Conservation (phyloP, 768 basidiomycete species). For the Chlorophyllum brunneum region DNA sequence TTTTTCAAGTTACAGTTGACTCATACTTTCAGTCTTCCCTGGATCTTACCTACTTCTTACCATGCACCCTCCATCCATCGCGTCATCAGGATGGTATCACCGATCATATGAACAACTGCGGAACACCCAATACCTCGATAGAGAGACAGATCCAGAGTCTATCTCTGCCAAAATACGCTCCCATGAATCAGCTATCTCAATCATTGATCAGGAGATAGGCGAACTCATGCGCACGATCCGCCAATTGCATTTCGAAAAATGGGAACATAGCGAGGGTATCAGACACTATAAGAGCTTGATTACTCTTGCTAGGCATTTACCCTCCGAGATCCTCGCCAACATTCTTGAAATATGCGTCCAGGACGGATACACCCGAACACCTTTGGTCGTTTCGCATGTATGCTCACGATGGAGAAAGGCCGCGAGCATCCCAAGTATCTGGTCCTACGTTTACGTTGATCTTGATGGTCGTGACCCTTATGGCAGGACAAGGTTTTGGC, state of each 20-base stretch:
- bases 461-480: slow-evolving; percentile 38
- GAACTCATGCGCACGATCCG: slow-evolving; percentile 34
- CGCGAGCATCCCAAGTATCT: slow-evolving; percentile 45
- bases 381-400: slow-evolving; percentile 53
- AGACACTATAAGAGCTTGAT: slow-evolving; percentile 41
- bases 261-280: slow-evolving; percentile 38
- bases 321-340: slow-evolving; percentile 48
- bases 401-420: slow-evolving; percentile 59
- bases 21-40: neutral
- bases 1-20: neutral
- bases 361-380: slow-evolving; percentile 50
- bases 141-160: slow-evolving; percentile 18
- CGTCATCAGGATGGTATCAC: neutral
- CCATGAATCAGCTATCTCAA: slow-evolving; percentile 38
- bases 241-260: slow-evolving; percentile 38
- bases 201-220: slow-evolving; percentile 41
- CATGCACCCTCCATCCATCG: too few species aligned
- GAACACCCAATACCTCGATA: neutral
- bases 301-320: slow-evolving; percentile 54
- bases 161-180: slow-evolving; percentile 21
- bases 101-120: neutral
- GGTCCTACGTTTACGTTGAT: slow-evolving; percentile 55
- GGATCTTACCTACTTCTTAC: too few species aligned
- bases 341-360: slow-evolving; percentile 51
- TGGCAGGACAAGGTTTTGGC: slow-evolving; percentile 45